A percentile compares a stretch with the other conserved stretches of the same genome.
phyloP scores from a whole-genome alignment of 495 filamentous ascomycete species.

The Neohortaea acidophila region DNA sequence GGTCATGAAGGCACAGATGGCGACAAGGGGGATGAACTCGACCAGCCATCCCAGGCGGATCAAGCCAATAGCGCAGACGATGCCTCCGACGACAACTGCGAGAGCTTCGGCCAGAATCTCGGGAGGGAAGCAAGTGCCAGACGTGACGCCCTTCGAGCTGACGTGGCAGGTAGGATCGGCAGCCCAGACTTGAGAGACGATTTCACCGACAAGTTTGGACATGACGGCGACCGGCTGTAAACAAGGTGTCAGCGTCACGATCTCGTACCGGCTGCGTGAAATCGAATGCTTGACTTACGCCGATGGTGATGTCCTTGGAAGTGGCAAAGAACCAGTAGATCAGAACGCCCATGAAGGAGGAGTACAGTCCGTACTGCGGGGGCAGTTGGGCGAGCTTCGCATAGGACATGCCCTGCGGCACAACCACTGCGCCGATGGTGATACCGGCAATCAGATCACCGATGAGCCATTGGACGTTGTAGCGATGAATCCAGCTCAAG shows the following conservation, averaged over 20 bases:
- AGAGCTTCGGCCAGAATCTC: constrained; percentile 64
- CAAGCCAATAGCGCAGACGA: constrained; percentile 69
- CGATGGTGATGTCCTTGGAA: constrained; percentile 97
- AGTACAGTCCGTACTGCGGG: constrained; percentile 80
- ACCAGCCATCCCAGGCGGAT: constrained; percentile 79
- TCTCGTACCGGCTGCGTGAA: background rate
- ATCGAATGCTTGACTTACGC: constrained; percentile 54
- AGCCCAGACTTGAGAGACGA: constrained; percentile 46
- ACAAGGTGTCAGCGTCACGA: background rate
- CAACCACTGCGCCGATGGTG: constrained; percentile 88
- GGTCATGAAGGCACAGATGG: constrained; percentile 96
- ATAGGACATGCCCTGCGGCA: constrained; percentile 97
- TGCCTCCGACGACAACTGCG: constrained; percentile 64
- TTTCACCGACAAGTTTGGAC: constrained; percentile 73
- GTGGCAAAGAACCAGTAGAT: constrained; percentile 98
- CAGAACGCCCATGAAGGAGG: constrained; percentile 93
- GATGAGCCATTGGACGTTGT: constrained; percentile 76
- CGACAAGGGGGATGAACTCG: constrained; percentile 81
- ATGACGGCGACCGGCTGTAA: constrained; percentile 82
- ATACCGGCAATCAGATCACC: constrained; percentile 89
- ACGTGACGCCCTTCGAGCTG: no score
- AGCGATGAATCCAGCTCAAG: constrained; percentile 67
- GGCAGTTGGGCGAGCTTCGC: constrained; percentile 65
- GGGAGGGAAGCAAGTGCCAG: constrained; percentile 29
- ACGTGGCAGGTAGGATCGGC: constrained; percentile 49